Conservation (phyloP, 495 filamentous ascomycete genomes). For the Cenococcum geophilum region DNA sequence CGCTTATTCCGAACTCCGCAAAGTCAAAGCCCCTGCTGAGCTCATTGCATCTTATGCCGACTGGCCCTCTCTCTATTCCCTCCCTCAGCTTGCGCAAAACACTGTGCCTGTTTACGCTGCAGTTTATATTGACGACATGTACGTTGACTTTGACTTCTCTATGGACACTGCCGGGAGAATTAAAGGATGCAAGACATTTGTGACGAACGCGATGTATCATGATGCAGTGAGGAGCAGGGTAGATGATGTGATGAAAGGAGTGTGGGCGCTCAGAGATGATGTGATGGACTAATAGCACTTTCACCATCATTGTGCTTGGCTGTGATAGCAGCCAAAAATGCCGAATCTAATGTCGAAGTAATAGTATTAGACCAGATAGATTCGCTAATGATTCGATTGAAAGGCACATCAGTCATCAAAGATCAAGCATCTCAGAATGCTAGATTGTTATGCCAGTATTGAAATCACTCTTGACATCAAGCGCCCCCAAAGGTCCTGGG, state of each 20-base stretch:
- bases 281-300: conserved; percentile 30
- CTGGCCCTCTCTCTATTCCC: conserved; percentile 76
- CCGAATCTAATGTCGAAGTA: neutral
- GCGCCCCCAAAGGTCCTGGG: too few relatives aligned
- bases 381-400: too few relatives aligned
- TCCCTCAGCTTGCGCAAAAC: conserved; percentile 64
- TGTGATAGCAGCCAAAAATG: neutral
- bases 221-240: conserved; percentile 66
- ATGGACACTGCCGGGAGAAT: conserved; percentile 69
- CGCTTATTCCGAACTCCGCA: conserved; percentile 60
- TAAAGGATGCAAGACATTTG: conserved; percentile 67
- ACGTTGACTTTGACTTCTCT: conserved; percentile 71
- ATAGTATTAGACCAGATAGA: too few relatives aligned
- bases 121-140: conserved; percentile 89
- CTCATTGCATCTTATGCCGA: conserved; percentile 57
- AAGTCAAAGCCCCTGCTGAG: conserved; percentile 59
- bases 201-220: conserved; percentile 84
- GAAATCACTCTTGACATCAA: too few relatives aligned
- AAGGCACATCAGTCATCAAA: too few relatives aligned
- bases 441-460: too few relatives aligned
- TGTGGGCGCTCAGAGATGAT: conserved; percentile 39
- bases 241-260: conserved; percentile 54
- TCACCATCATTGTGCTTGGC: neutral
- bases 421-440: too few relatives aligned
- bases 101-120: conserved; percentile 84